Evolutionary conservation across 140 eudicot genomes (phyloP), one percentile per base, ranked within the genome.

Genomic region (Erigeron philadelphicus): DNA sequence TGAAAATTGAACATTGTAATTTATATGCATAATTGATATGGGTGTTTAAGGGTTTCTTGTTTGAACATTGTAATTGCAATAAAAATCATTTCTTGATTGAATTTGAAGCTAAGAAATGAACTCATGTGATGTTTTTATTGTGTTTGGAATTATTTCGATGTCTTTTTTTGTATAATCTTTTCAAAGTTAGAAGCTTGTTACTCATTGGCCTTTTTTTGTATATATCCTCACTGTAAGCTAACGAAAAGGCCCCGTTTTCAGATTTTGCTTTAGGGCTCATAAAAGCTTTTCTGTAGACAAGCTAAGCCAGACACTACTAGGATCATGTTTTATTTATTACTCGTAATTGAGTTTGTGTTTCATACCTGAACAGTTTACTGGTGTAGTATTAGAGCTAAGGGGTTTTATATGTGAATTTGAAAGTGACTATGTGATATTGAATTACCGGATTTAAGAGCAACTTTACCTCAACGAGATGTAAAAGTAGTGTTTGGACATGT

Each of bases 41-140:
- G 10, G 54, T 13, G 49, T 60, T 48, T 41, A 0, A 59, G 49
- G 49, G 5, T 47, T 50, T 52, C 21, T 67, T 3, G 23, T 9
- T 17, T 40, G 0, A 13, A 59, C 42, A n/a, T 23, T 44, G 44
- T 63, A 17, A 62, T 49, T 62, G 53, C 72, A 64, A 63, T 21
- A 63, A 45, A 70, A 44, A 35, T 8, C 23, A 18, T 5, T 45
- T 68, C 17, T 9, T 54, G 49, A 8, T 15, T 11, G 40, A 60
- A 18, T 76, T 63, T 64, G 73, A 55, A 54, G 81, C 47, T 49
- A 63, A 21, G 1, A 50, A 54, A 19, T 23, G 64, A 75, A 64
- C 75, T 56, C 40, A 15, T 41, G 52, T 52, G 46, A 46, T 31
- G 47, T 47, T 66, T 66, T 13, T 21, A 19, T 57, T 0, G 21